Base-by-base conservation (phyloP, 441 rosid species). In the Jatropha podagrica region DNA sequence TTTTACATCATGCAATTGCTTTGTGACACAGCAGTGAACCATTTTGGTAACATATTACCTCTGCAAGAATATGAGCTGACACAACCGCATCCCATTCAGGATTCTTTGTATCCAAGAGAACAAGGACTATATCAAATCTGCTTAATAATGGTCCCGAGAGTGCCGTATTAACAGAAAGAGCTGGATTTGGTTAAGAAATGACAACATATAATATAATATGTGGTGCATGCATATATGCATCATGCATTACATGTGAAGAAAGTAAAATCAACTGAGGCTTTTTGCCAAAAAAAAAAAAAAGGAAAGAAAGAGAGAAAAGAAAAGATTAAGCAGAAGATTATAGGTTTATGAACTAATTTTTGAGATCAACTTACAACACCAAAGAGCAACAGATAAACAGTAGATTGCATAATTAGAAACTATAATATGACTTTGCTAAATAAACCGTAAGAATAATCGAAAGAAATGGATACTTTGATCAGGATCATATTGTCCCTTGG, bases 21-120 rank as follows among this genome's bases (percentile, higher is more conserved):
- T 70, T 37, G 66, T 52, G 41, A 15, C 48, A 49, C 44, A 73
- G 62, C 38, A 55, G 32, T 10, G 27, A 60, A 77, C 37, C 41
- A 59, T 44, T 5, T 78, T 62, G n/a, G n/a, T 20, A 20, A 52
- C 48, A 68, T 58, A 77, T 73, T 86, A 93, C 99, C 96, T 91
- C 95, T 12, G 88, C 83, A 81, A 96, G 97, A 84, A 94, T 96
- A 84, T 96, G 98, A 80, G 99, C 92, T 70, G 99, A 96, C 75
- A 96, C 98, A 83, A 96, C 97, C 71, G 82, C 88, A 87, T 96
- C 99, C 99, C 99, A 96, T 81, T 91, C 97, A 12, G 99, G 99
- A 90, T 92, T 92, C 84, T 94, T 96, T 60, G 98, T 91, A 83
- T 96, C 99, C 81, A 96, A 81, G 72, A 96, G 97, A 73, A 92